Conservation (phyloP, 371 early-diverging fungal genomes). For the Rhizopus stolonifer region DNA sequence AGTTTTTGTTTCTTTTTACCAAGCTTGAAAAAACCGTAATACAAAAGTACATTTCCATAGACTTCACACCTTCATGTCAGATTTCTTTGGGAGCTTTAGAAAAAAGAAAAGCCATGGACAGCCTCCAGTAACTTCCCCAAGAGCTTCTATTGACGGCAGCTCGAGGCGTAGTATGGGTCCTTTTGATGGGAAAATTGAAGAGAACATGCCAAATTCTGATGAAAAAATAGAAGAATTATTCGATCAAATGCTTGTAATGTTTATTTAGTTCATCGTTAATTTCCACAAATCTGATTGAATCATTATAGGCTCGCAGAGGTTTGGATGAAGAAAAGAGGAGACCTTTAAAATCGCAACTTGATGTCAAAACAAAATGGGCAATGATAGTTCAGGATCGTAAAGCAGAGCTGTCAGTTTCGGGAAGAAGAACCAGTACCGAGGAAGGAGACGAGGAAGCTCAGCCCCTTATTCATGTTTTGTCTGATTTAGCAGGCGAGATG, state of each 20-base stretch:
- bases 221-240: conserved; percentile 42
- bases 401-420: conserved; percentile 36
- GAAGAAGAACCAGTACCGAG: conserved; percentile 3
- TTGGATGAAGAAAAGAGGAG: conserved; percentile 32
- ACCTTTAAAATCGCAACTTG: conserved; percentile 30
- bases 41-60: too few species aligned
- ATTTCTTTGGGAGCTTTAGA: conserved; percentile 26
- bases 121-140: conserved; percentile 17
- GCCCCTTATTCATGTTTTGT: conserved; percentile 39
- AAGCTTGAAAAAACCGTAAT: too few species aligned
- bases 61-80: conserved; percentile 13
- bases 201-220: conserved; percentile 31
- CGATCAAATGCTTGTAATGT: conserved; percentile 47
- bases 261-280: not conserved
- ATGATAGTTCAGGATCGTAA: conserved; percentile 45
- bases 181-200: conserved; percentile 9
- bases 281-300: not conserved
- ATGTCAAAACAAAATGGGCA: conserved; percentile 44
- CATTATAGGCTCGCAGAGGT: conserved; percentile 29
- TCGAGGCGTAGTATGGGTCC: conserved; percentile 20
- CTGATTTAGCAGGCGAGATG: conserved; percentile 50
- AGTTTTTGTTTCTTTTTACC: too few species aligned
- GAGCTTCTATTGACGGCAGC: conserved; percentile 23
- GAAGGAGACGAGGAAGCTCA: conserved; percentile 22
- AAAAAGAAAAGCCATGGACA: conserved; percentile 15